Percentiles rank a stretch among this genome's conserved stretches.
Evolutionary conservation across 768 basidiomycete species (phyloP).

Genomic region (Paxillus ammoniavirescens): DNA sequence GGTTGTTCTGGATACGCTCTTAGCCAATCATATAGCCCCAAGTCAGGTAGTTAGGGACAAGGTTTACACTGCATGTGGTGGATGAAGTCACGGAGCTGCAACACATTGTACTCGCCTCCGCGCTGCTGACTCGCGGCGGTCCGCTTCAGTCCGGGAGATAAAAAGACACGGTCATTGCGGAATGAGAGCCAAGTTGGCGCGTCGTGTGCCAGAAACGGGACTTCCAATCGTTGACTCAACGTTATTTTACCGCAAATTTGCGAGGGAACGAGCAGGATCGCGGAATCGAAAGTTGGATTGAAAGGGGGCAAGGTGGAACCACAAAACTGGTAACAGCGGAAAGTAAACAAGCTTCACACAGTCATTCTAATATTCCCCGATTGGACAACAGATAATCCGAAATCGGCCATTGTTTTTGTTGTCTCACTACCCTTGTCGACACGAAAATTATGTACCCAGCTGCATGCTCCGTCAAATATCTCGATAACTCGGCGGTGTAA

Average conservation of each 20-base stretch:
- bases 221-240: no score
- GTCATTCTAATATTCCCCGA: neutral
- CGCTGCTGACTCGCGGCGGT: neutral
- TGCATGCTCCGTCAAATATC: conserved; percentile 16
- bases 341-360: conserved; percentile 8
- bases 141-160: no score
- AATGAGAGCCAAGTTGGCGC: neutral
- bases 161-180: neutral
- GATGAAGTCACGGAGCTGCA: neutral
- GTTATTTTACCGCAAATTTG: no score
- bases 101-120: neutral
- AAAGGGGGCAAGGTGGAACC: neutral
- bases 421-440: conserved; percentile 12
- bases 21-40: conserved; percentile 7
- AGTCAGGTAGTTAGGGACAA: conserved; percentile 4
- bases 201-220: no score
- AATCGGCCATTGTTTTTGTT: neutral
- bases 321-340: conserved; percentile 2
- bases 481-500: conserved; percentile 2
- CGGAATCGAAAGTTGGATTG: no score
- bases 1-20: neutral
- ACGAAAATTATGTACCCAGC: conserved; percentile 7
- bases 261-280: no score
- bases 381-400: neutral
- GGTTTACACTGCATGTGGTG: neutral